Evolutionary conservation across 768 basidiomycete species (phyloP), one percentile per base, ranked within the genome.

Genomic region (Trametes elegans): DNA sequence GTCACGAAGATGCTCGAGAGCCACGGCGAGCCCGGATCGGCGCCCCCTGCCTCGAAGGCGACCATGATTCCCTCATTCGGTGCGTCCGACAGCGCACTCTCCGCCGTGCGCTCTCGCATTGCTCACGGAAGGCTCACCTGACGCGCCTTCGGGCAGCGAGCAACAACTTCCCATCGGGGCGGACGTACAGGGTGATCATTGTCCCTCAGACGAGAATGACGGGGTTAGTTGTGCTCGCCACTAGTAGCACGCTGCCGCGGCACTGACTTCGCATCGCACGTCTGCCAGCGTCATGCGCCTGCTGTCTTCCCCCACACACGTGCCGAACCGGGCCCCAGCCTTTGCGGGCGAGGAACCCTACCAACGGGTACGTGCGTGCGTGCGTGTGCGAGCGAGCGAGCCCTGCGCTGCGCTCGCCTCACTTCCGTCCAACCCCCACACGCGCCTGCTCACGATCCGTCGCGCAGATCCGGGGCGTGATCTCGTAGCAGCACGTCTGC

Each of bases 21-120:
- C 2, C 84, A 89, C 60, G 88, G 88, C 47, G 73, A 32, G 46
- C 41, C 57, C 52, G 44, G 47, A 36, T 49, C 36, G 89, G 85
- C 62, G 83, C 88, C 57, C 79, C 52, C 82, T 38, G 79, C 86
- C 27, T 76, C 78, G 14, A 79, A 71, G 57, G 87, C 82, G 9
- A 68, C 87, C 39, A 79, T 91, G 78, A 72, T 82, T 34, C 88
- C 88, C 39, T 79, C 79, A 54, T 77, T 88, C 60, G 82, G 88
- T 85, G 64, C 53, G 64, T 60, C 40, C 21, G 9, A 14, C 40
- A 19, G 16, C 13, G 9, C 42, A 24, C 38, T 41, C 38, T 31
- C 42, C 21, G 21, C 26, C 40, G 35, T 39, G 32, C 18, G 7
- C 26, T 18, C 55, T 46, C 49, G 42, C 28, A 36, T 62, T 41